phyloP scores from a whole-genome alignment of 1,139 yeast genomes.

The Petasospora fabianii region DNA sequence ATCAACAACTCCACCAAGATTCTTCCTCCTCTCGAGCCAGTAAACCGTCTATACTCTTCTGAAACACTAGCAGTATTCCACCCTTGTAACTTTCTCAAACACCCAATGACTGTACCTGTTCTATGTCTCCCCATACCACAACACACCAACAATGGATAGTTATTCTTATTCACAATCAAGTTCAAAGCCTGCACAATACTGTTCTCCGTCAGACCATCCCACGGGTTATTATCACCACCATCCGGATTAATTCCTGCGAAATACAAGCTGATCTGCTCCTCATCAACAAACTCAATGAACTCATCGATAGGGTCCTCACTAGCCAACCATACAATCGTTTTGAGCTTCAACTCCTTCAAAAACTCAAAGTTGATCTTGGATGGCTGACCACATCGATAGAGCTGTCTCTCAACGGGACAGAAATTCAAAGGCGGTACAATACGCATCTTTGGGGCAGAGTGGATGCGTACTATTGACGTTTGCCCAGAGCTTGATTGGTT shows the following conservation, averaged over 20 bases:
- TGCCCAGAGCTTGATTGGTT: conserved; percentile 7
- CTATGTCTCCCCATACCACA: conserved; percentile 98
- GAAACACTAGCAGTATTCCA: conserved; percentile 94
- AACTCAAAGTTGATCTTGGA: conserved; percentile 90
- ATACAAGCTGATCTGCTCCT: conserved; percentile 59
- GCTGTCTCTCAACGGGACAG: conserved; percentile 85
- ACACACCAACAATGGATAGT: conserved; percentile 83
- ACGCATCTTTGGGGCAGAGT: conserved; percentile 45
- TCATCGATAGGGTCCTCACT: conserved; percentile 93
- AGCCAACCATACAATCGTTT: conserved; percentile 89
- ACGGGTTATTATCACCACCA: conserved; percentile 79
- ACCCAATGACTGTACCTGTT: conserved; percentile 94
- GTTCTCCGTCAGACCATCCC: conserved; percentile 93
- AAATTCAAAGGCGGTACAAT: conserved; percentile 93
- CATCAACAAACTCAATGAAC: conserved; percentile 75
- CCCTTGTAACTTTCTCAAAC: conserved; percentile 83
- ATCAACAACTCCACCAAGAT: conserved; percentile 86
- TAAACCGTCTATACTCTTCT: conserved; percentile 90
- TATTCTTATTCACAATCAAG: conserved; percentile 63
- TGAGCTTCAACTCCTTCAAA: conserved; percentile 65
- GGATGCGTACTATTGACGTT: conserved; percentile 10
- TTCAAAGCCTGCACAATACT: conserved; percentile 78
- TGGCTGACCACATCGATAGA: conserved; percentile 95
- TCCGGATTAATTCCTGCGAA: conserved; percentile 56
- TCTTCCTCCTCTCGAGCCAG: conserved; percentile 90